Conservation (phyloP, 257 asterid genomes). For the Sherardia arvensis region DNA sequence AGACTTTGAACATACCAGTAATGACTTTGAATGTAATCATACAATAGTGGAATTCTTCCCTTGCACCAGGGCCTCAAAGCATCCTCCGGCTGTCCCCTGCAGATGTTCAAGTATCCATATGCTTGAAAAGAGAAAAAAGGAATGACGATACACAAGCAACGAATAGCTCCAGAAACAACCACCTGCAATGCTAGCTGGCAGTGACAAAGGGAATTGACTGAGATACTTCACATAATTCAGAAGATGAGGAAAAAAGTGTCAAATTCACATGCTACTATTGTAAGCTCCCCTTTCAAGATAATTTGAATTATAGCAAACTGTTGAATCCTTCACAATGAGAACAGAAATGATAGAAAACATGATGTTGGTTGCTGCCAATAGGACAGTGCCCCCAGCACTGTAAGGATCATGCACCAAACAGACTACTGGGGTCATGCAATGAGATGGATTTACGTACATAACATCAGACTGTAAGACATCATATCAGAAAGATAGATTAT, state of each 20-base stretch:
- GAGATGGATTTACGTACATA: too few relatives aligned
- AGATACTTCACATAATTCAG: neutral
- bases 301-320: too few relatives aligned
- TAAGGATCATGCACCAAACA: too few relatives aligned
- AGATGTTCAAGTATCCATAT: constrained; percentile 67
- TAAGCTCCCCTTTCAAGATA: too few relatives aligned
- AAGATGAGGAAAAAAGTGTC: too few relatives aligned
- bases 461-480: too few relatives aligned
- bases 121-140: constrained; percentile 79
- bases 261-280: too few relatives aligned
- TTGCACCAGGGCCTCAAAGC: constrained; percentile 91
- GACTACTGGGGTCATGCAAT: too few relatives aligned
- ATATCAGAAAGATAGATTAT: too few relatives aligned
- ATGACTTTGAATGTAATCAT: constrained; percentile 85
- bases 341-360: neutral
- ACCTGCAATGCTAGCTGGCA: constrained; percentile 46
- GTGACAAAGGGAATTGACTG: neutral
- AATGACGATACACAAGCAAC: constrained; percentile 43
- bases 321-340: too few relatives aligned
- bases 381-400: too few relatives aligned
- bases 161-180: constrained; percentile 53
- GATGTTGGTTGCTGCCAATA: too few relatives aligned
- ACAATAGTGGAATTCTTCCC: constrained; percentile 80
- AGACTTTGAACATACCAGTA: constrained; percentile 60
- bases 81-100: constrained; percentile 41